A percentile compares a stretch with the other conserved stretches of the same genome.
Evolutionary conservation across 176 grass and related monocot species (phyloP).

Genomic region (Oryza meyeriana): DNA sequence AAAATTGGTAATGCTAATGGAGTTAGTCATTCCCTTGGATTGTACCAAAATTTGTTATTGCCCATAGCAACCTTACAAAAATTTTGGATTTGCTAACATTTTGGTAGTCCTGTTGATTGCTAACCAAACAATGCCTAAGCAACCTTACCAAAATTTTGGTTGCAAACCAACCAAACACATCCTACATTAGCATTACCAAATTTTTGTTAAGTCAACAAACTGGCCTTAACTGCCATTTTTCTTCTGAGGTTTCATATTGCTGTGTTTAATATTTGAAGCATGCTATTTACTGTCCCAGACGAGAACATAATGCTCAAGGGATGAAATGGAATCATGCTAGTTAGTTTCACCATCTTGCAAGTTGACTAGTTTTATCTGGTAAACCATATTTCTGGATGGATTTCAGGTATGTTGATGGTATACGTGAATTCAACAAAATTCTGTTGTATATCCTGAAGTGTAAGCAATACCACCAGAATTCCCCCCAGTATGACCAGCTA

Average conservation of each 20-base stretch:
- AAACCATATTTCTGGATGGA: neutral
- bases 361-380: neutral
- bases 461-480: conserved; percentile 96
- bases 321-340: neutral
- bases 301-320: neutral
- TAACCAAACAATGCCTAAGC: neutral
- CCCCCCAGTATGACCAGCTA: conserved; percentile 71
- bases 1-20: neutral
- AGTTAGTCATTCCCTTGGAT: neutral
- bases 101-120: neutral
- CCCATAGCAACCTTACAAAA: neutral
- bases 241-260: neutral
- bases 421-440: conserved; percentile 96
- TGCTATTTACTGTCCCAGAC: neutral
- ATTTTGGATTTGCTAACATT: neutral
- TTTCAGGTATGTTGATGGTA: conserved; percentile 78
- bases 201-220: neutral
- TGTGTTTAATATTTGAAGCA: neutral
- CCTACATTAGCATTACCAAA: neutral
- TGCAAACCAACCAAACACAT: neutral
- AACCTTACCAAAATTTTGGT: neutral
- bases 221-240: neutral
- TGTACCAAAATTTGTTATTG: neutral
- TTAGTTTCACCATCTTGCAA: neutral
- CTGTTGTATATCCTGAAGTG: conserved; percentile 92